Percentiles rank a stretch among this genome's conserved stretches.
phyloP scores from a whole-genome alignment of 1,284 basidiomycete genomes.

The Ganoderma sinense region DNA sequence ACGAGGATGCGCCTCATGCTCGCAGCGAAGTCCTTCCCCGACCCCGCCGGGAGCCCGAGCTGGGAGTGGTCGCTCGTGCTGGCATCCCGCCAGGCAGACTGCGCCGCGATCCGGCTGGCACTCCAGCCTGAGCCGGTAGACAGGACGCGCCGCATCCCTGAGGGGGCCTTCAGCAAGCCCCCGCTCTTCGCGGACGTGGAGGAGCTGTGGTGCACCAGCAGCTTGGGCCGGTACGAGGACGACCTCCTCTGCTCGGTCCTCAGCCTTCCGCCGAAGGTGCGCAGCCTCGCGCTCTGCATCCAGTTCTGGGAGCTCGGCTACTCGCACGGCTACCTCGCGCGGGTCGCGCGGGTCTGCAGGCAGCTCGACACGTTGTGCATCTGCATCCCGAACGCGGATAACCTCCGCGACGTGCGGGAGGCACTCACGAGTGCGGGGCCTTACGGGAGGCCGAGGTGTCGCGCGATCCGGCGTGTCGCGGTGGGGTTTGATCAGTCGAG shows the following conservation, averaged over 20 bases:
- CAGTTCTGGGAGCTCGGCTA: background rate
- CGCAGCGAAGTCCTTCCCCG: background rate
- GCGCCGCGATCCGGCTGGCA: background rate
- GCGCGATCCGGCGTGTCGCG: background rate
- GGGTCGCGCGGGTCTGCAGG: background rate
- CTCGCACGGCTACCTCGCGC: background rate
- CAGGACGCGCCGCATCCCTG: background rate
- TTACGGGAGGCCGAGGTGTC: background rate
- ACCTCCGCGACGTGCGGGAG: background rate
- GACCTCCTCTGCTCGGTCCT: background rate
- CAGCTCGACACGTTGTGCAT: slow-evolving; percentile 1
- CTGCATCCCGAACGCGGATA: background rate
- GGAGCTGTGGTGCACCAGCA: background rate
- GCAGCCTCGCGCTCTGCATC: slow-evolving; percentile 1
- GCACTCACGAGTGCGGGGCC: background rate
- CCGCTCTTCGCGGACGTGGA: background rate
- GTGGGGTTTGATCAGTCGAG: background rate
- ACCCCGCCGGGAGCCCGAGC: background rate
- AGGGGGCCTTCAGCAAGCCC: background rate
- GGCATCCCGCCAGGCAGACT: background rate
- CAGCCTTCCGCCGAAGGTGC: background rate
- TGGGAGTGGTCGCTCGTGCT: background rate
- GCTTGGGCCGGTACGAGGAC: no score
- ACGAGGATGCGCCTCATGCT: background rate
- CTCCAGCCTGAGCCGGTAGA: background rate